Percentiles rank a stretch among this genome's conserved stretches.
These are phyloP conservation scores for Canna indica DNA, from an alignment of 176 grass and related monocot genomes.

Conservation along the genomic window DNA sequence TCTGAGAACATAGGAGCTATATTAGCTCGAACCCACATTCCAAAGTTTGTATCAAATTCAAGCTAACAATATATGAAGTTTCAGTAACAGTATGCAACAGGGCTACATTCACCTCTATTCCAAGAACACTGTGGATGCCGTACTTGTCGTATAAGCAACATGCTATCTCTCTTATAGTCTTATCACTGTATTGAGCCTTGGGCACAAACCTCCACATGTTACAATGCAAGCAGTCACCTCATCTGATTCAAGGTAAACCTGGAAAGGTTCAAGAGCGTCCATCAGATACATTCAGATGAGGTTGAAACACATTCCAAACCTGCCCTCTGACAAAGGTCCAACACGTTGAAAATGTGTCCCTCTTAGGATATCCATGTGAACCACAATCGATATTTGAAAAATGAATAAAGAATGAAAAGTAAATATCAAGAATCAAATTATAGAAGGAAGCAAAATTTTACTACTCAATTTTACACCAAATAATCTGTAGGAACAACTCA, in stretches of 20 bases:
- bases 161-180: constrained; percentile 75
- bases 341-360: constrained; percentile 82
- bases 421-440: no score
- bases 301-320: not conserved
- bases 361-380: constrained; percentile 56
- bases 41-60: not conserved
- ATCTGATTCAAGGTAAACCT: constrained; percentile 74
- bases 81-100: not conserved
- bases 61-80: not conserved
- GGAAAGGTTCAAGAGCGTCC: not conserved
- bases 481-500: no score
- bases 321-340: constrained; percentile 62
- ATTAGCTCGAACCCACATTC: not conserved
- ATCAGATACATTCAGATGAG: not conserved
- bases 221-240: constrained; percentile 86
- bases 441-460: not conserved
- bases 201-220: constrained; percentile 91
- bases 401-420: no score
- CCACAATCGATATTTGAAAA: constrained; percentile 62
- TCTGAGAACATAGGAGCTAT: not conserved
- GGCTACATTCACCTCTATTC: constrained; percentile 65
- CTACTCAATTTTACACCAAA: not conserved
- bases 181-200: constrained; percentile 85
- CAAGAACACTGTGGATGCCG: constrained; percentile 57
- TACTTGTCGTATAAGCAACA: constrained; percentile 85